Conservation (phyloP, 257 asterid species). For the Knoxia roxburghii region DNA sequence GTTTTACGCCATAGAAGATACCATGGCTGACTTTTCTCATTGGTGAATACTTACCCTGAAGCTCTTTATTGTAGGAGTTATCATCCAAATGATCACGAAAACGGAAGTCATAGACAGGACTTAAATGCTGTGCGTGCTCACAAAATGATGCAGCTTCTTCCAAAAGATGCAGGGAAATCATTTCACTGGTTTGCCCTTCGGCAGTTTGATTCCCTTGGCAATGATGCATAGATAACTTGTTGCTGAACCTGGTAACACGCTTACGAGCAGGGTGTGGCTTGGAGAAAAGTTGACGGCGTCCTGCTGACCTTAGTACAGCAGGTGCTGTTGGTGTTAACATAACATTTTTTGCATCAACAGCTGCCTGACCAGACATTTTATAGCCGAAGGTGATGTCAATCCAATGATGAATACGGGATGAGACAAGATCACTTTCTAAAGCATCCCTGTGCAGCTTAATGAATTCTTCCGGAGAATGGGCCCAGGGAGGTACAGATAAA, state of each 20-base stretch:
- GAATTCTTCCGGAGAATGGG: constrained; percentile 75
- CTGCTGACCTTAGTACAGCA: constrained; percentile 50
- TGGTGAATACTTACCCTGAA: constrained; percentile 24
- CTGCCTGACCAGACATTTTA: constrained; percentile 91
- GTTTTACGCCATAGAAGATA: constrained; percentile 20
- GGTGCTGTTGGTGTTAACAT: constrained; percentile 75
- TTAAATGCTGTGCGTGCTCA: constrained; percentile 65
- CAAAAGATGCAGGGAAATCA: constrained; percentile 41
- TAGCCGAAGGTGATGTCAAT: constrained; percentile 93
- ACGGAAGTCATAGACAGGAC: constrained; percentile 47
- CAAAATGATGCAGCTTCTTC: constrained; percentile 73
- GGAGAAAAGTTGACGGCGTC: constrained; percentile 86
- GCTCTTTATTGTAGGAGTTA: constrained; percentile 32
- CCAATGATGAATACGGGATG: constrained; percentile 79
- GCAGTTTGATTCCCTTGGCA: constrained; percentile 20
- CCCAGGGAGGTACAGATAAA: constrained; percentile 93
- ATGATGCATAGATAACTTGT: constrained; percentile 16
- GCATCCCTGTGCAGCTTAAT: constrained; percentile 82
- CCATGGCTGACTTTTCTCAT: constrained; percentile 23
- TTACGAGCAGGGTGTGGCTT: constrained; percentile 86
- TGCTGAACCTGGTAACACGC: constrained; percentile 24
- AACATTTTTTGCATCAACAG: constrained; percentile 85
- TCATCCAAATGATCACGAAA: constrained; percentile 28
- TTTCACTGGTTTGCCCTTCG: constrained; percentile 27
- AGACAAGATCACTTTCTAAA: constrained; percentile 67